Conservation (phyloP, 148 eudicot species). For the Polygonum maritimum region DNA sequence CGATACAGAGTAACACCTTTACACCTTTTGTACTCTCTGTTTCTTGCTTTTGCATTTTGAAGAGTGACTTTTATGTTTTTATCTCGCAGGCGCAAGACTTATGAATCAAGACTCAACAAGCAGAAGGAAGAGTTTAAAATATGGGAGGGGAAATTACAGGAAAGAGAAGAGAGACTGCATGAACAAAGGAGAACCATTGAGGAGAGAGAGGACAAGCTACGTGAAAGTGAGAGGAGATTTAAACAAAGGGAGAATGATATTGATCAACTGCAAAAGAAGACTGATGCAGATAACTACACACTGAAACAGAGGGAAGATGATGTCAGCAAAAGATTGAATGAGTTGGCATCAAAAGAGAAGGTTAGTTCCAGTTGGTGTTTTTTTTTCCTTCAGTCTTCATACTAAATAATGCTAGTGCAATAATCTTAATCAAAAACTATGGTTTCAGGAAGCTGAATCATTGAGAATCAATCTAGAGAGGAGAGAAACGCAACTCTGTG, state of each 20-base stretch:
- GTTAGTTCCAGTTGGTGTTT: constrained; percentile 20
- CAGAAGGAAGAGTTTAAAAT: constrained; percentile 61
- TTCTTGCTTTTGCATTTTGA: constrained; percentile 12
- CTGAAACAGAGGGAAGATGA: constrained; percentile 51
- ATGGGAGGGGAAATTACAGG: constrained; percentile 84
- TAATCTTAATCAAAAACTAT: constrained; percentile 2
- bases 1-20: constrained; percentile 49
- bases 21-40: not conserved
- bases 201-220: constrained; percentile 58
- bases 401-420: not conserved
- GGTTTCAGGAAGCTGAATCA: constrained; percentile 58
- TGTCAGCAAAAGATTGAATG: constrained; percentile 34
- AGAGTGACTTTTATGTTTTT: not conserved
- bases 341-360: constrained; percentile 53
- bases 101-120: constrained; percentile 41
- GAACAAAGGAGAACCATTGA: constrained; percentile 48
- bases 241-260: constrained; percentile 51
- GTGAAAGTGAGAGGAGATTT: constrained; percentile 37
- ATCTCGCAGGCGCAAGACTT: constrained; percentile 48
- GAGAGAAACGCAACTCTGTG: constrained; percentile 49
- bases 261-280: constrained; percentile 46
- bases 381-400: not conserved
- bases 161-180: constrained; percentile 60
- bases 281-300: constrained; percentile 33
- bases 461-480: constrained; percentile 40